These are phyloP conservation scores for Lachnellula suecica DNA, from an alignment of 2,329 filamentous ascomycete genomes.

Conservation along the genomic window DNA sequence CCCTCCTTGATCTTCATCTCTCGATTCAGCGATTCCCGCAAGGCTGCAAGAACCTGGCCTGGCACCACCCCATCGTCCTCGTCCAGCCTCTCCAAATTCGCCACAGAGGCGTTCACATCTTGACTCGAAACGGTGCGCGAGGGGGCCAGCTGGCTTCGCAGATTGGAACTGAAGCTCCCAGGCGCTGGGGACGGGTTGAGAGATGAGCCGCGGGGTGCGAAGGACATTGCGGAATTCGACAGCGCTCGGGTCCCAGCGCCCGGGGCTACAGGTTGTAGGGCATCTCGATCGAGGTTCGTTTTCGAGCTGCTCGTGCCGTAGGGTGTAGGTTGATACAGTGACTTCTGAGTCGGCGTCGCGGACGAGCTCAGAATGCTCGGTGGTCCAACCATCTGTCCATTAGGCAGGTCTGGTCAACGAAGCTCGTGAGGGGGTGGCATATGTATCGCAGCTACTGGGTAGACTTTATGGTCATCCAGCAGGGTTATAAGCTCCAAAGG, in stretches of 20 bases:
- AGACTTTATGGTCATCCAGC: constrained; percentile 21
- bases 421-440: constrained; percentile 28
- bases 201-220: constrained; percentile 66
- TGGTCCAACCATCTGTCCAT: constrained; percentile 37
- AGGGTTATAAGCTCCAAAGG: background rate
- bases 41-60: constrained; percentile 71
- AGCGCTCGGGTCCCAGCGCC: constrained; percentile 49
- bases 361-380: constrained; percentile 52
- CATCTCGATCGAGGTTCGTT: constrained; percentile 57
- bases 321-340: constrained; percentile 41
- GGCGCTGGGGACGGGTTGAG: constrained; percentile 69
- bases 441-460: constrained; percentile 22
- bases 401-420: constrained; percentile 26
- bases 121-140: constrained; percentile 63
- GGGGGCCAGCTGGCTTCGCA: constrained; percentile 67
- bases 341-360: constrained; percentile 54
- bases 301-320: constrained; percentile 39
- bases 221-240: constrained; percentile 57
- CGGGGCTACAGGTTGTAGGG: constrained; percentile 46
- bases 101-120: constrained; percentile 50
- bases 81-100: constrained; percentile 55
- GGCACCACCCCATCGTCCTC: constrained; percentile 60
- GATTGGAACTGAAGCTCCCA: constrained; percentile 87
- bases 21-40: constrained; percentile 85
- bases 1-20: constrained; percentile 98